phyloP scores from a whole-genome alignment of 148 eudicot genomes.

The Silene conica region DNA sequence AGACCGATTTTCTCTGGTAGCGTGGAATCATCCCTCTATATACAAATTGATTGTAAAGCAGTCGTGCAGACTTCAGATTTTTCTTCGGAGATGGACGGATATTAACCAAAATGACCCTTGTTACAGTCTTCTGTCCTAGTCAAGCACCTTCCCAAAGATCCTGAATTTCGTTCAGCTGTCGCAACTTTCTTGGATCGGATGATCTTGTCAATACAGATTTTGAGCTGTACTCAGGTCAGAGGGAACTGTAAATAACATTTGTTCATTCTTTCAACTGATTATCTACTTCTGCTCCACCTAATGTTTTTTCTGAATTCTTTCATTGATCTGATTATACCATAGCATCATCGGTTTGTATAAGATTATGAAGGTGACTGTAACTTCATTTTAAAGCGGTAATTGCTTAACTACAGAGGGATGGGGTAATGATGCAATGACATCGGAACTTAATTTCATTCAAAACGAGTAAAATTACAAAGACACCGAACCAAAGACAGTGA shows the following conservation, averaged over 20 bases:
- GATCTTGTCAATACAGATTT: neutral
- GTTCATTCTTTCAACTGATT: neutral
- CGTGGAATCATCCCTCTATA: conserved; percentile 42
- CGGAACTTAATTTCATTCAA: too few species aligned
- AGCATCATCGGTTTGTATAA: too few species aligned
- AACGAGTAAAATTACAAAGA: neutral
- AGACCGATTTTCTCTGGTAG: conserved; percentile 39
- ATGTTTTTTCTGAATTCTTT: too few species aligned
- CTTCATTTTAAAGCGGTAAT: too few species aligned
- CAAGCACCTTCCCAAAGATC: neutral
- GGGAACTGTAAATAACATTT: conserved; percentile 8
- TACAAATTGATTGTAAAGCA: conserved; percentile 40
- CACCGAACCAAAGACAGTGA: neutral
- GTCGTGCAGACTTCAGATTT: conserved; percentile 37
- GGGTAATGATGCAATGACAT: too few species aligned
- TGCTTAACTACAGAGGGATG: too few species aligned
- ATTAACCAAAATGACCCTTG: conserved; percentile 28
- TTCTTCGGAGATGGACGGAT: conserved; percentile 20
- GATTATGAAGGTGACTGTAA: too few species aligned
- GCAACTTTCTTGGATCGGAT: neutral
- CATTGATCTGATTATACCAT: too few species aligned
- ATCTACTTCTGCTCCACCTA: too few species aligned
- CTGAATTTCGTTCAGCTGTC: too few species aligned
- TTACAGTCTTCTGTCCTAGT: conserved; percentile 21
- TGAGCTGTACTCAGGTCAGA: neutral